Base-by-base conservation (phyloP, 2,329 filamentous ascomycete genomes). In the Fusarium pseudoanthophilum region DNA sequence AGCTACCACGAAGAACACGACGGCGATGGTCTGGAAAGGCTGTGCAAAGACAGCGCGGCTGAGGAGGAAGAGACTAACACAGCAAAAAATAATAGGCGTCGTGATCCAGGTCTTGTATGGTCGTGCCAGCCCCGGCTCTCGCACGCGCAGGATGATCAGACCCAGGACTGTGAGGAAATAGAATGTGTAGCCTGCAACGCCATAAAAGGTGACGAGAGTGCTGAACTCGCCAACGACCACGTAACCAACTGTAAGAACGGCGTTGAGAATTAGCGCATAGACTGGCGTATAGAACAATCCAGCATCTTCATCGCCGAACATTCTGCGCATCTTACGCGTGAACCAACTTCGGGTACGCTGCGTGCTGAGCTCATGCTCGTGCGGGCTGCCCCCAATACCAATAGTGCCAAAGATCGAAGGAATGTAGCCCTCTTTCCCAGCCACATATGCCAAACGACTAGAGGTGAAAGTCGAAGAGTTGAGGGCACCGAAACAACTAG, bases 61-160 rank as follows among this genome's bases (percentile, higher is more conserved):
- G 46, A 99, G 88, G 73, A 99, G 83, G 80, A 99, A 99, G 73
- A 99, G 82, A 80, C 94, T 97, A 43, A 99, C 96, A 79, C 96
- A 99, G 87, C 96, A 99, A 81, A 99, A 99, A 64, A 98, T 95
- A 74, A 99, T 95, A 16, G 96, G 96, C 5, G 96, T 99, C 2
- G 92, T 92, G 79, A 99, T 97, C 96, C 95, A 99, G 7, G 95
- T 97, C 81, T 91, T 92, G 83, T 99, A 99, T 2, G 96, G 95
- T 32, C 96, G 86, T 81, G 98, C 95, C 51, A 99, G 87, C 71
- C 92, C 87, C 8, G 96, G 96, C 82, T 99, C 96, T 71, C 89
- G 89, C 36, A 98, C 94, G 36, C 96, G 89, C 70, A 99, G 86
- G 59, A 99, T 89, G 71, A 99, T 98, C 55, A 99, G 87, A 1